phyloP scores from a whole-genome alignment of 108 stramenopile genomes.

The Nitzschia sp. region DNA sequence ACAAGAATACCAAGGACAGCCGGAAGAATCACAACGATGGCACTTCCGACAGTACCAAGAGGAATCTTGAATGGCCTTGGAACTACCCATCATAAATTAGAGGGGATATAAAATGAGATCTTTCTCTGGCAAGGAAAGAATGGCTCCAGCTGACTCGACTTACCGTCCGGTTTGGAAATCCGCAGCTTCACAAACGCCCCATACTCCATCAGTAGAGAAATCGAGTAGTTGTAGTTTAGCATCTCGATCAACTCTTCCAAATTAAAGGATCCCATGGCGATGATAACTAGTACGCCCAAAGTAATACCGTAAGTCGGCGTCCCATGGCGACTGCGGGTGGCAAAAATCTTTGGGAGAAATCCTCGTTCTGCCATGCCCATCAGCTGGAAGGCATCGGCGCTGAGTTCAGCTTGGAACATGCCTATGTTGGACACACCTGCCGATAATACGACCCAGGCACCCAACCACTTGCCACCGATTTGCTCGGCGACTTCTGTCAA shows the following conservation, averaged over 20 bases:
- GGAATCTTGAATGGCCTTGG: conserved; percentile 47
- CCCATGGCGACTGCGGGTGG: conserved; percentile 64
- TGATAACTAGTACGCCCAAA: conserved; percentile 71
- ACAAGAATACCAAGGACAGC: conserved; percentile 9
- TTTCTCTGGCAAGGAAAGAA: too few species aligned
- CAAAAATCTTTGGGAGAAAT: conserved; percentile 75
- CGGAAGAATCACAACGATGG: conserved; percentile 34
- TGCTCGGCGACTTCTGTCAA: conserved; percentile 70
- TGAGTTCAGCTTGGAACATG: conserved; percentile 91
- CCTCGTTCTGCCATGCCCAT: conserved; percentile 93
- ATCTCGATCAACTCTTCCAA: conserved; percentile 85
- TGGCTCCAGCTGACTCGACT: too few species aligned
- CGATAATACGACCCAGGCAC: conserved; percentile 86
- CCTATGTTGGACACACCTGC: conserved; percentile 85
- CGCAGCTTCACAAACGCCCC: conserved; percentile 90
- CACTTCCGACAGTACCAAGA: conserved; percentile 30
- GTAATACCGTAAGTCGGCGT: conserved; percentile 87
- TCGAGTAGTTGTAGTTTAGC: conserved; percentile 80
- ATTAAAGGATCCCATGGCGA: conserved; percentile 57
- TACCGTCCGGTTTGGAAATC: conserved; percentile 32
- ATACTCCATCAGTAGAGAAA: conserved; percentile 86
- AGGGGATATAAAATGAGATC: too few species aligned
- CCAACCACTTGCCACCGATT: conserved; percentile 86
- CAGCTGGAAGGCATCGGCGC: conserved; percentile 85
- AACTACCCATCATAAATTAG: neutral